Base-by-base conservation (phyloP, 225 moss, liverwort and hornwort species). In the Pleurozium schreberi region DNA sequence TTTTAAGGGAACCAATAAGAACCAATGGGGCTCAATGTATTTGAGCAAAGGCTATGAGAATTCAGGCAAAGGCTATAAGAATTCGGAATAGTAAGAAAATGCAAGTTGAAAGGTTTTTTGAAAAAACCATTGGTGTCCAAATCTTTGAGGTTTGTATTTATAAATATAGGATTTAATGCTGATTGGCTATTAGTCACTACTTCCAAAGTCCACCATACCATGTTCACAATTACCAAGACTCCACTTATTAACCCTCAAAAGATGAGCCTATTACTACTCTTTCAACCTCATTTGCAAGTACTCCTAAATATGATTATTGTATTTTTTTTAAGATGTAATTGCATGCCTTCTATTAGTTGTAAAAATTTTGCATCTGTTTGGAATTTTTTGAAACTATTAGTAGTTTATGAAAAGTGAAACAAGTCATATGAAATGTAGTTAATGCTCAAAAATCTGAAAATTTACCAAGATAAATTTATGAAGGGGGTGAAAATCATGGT, bases 191-290 rank as follows among this genome's bases (percentile, higher is more conserved):
- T 26, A 3, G 23, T 70, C 26, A 42, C 42, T 14, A 42, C 3
- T 15, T 45, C 30, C 10, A 73, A 30, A 73, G 16, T 45, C 18
- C 4, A 73, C 2, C 4, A 4, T 28, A 73, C 6, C 6, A 11
- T 18, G 7, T 74, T 74, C 11, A 74, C 6, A 47, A 19, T 18
- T 47, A 11, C 11, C 7, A 47, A 74, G 30, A 47, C 7, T 47
- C 5, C 6, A 74, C 18, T 47, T 31, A 7, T 45, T 9, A 19
- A 49, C 0, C 31, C 0, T 75, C 7, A 7, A 49, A 49, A 1
- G 11, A 19, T 0, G 0, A 47, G 19, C 19, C 7, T 19, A 47
- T 31, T 31, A 47, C 4, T 0, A 0, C 1, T 49, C 11, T 73
- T 12, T 31, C 19, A 75, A 49, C 18, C 1, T 75, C 49, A 49